A percentile compares a stretch with the other conserved stretches of the same genome.
Evolutionary conservation across 257 asterid genomes (phyloP).

Genomic region (Ballota nigra): DNA sequence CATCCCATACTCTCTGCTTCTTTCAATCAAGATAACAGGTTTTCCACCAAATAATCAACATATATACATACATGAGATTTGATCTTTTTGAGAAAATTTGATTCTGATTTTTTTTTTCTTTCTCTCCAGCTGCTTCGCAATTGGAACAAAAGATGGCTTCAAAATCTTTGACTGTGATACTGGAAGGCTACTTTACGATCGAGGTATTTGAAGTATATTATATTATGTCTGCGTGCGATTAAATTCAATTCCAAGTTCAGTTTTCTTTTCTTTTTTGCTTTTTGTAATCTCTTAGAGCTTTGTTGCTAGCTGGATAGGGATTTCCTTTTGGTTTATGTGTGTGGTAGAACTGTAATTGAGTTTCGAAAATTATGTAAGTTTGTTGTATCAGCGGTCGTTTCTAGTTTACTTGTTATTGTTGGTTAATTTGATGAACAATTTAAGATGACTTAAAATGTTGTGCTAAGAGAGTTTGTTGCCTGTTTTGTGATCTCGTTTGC

Average conservation of each 20-base stretch:
- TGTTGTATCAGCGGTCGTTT: not conserved
- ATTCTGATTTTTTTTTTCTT: not conserved
- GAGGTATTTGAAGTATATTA: constrained; percentile 42
- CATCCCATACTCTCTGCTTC: constrained; percentile 68
- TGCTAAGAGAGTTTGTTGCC: not conserved
- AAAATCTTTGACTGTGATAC: constrained; percentile 68
- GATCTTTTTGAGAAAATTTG: not conserved
- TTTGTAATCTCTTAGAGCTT: too few relatives aligned
- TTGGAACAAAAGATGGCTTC: constrained; percentile 82
- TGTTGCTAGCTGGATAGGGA: not conserved
- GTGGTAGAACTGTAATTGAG: not conserved
- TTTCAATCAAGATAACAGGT: constrained; percentile 93
- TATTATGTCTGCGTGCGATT: not conserved
- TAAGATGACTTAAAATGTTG: not conserved
- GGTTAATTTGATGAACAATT: constrained; percentile 3
- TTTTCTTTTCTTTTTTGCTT: not conserved
- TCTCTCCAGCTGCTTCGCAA: constrained; percentile 65
- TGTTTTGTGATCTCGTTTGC: not conserved
- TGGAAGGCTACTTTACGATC: constrained; percentile 76
- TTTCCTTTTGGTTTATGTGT: not conserved
- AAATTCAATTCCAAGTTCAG: not conserved
- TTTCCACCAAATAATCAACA: not conserved
- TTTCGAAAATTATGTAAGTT: not conserved
- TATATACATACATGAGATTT: not conserved
- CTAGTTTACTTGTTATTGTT: not conserved